phyloP scores from a whole-genome alignment of 345 rosid genomes.

The Eucalyptus sp. region DNA sequence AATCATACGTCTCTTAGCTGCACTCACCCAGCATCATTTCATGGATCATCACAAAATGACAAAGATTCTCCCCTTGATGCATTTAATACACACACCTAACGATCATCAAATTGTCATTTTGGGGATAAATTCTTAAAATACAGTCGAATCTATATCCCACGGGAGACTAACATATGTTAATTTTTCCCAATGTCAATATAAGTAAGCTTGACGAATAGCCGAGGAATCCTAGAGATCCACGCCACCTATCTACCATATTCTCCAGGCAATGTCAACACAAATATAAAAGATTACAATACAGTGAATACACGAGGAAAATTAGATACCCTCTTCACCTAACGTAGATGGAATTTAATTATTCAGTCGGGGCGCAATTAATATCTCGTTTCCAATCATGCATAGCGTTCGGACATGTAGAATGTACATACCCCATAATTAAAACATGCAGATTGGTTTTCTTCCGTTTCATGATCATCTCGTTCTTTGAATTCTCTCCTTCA shows the following conservation, averaged over 20 bases:
- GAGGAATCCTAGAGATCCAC: neutral
- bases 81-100: neutral
- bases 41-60: neutral
- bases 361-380: neutral
- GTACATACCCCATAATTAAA: neutral
- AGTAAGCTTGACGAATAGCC: neutral
- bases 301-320: neutral
- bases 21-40: neutral
- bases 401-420: neutral
- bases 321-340: neutral
- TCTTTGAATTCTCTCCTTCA: neutral
- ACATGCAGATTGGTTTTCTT: neutral
- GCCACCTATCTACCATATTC: neutral
- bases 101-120: neutral
- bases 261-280: neutral
- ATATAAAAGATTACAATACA: neutral
- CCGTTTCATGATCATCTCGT: slow-evolving; percentile 1
- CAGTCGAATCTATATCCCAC: neutral
- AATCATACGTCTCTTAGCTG: neutral
- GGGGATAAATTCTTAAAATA: neutral
- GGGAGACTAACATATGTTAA: neutral
- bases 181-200: neutral
- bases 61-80: neutral
- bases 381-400: neutral
- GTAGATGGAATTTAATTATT: neutral